Percentiles rank a stretch among this genome's conserved stretches.
These are phyloP conservation scores for Beauveria asiatica DNA, from an alignment of 2,329 filamentous ascomycete genomes.

Conservation along the genomic window DNA sequence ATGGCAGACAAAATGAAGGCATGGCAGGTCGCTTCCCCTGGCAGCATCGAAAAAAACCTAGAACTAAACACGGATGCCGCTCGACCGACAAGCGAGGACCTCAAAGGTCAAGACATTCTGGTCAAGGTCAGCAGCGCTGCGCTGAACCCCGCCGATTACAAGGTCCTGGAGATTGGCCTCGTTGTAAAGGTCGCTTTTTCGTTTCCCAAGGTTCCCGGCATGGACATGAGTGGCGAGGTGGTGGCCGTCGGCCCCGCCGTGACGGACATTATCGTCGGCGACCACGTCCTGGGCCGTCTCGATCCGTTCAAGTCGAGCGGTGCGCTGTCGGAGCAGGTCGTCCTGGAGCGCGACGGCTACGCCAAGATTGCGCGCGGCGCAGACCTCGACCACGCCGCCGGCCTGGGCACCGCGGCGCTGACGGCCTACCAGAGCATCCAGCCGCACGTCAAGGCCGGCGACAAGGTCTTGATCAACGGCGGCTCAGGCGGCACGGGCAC, in stretches of 20 bases:
- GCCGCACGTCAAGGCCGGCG: slow-evolving; percentile 39
- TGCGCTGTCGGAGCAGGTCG: slow-evolving; percentile 34
- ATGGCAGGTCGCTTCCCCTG: slow-evolving; percentile 17
- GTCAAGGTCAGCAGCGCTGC: slow-evolving; percentile 34
- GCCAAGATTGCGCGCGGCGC: slow-evolving; percentile 32
- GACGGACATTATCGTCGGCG: slow-evolving; percentile 27
- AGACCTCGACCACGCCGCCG: slow-evolving; percentile 33
- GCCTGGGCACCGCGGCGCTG: slow-evolving; percentile 34
- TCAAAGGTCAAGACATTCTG: slow-evolving; percentile 27
- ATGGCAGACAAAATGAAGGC: slow-evolving; percentile 12
- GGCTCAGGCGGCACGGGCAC: slow-evolving; percentile 55
- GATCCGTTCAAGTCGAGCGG: slow-evolving; percentile 26
- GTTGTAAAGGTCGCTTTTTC: slow-evolving; percentile 22
- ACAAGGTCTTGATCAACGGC: slow-evolving; percentile 56
- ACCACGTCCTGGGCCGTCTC: slow-evolving; percentile 34
- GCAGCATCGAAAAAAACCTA: slow-evolving; percentile 18
- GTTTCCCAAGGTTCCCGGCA: slow-evolving; percentile 36
- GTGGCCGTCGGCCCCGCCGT: slow-evolving; percentile 23
- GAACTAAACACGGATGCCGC: slow-evolving; percentile 15
- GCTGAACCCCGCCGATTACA: slow-evolving; percentile 44
- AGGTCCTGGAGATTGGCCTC: slow-evolving; percentile 33
- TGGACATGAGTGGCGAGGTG: slow-evolving; percentile 45
- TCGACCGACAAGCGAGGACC: slow-evolving; percentile 14
- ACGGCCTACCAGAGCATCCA: slow-evolving; percentile 42
- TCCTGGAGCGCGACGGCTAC: slow-evolving; percentile 25